Percentiles rank a stretch among this genome's conserved stretches.
Evolutionary conservation across 495 filamentous ascomycete genomes (phyloP).

Genomic region (Penicillium turbatum): DNA sequence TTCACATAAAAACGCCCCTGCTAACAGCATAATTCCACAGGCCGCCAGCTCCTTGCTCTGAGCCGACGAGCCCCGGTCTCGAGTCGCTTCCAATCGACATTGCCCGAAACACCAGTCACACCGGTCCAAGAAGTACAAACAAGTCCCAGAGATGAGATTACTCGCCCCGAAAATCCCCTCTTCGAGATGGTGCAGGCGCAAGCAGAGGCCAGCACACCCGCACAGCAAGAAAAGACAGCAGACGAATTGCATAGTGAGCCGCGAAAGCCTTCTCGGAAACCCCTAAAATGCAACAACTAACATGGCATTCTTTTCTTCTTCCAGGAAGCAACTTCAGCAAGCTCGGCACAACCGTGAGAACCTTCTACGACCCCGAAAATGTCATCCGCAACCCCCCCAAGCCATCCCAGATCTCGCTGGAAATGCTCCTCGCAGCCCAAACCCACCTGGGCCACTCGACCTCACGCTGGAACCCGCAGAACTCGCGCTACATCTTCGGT

Average conservation of each 20-base stretch:
- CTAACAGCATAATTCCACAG: slow-evolving; percentile 21
- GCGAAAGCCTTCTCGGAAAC: background rate
- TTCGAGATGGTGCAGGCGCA: slow-evolving; percentile 13
- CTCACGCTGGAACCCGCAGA: slow-evolving; percentile 91
- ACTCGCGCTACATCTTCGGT: slow-evolving; percentile 92
- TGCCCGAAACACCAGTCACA: slow-evolving; percentile 25
- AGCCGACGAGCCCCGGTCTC: slow-evolving; percentile 35
- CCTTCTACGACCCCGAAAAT: slow-evolving; percentile 60
- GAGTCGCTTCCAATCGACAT: slow-evolving; percentile 36
- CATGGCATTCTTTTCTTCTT: background rate
- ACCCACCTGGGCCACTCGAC: slow-evolving; percentile 89
- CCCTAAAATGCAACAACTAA: background rate
- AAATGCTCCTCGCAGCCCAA: slow-evolving; percentile 86
- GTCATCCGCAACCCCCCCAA: slow-evolving; percentile 66
- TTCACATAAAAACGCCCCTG: background rate
- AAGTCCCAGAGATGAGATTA: slow-evolving; percentile 5
- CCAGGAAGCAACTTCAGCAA: slow-evolving; percentile 31
- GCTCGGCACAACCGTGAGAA: slow-evolving; percentile 27
- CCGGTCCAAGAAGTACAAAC: slow-evolving; percentile 24
- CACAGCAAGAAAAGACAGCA: background rate
- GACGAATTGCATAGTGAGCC: slow-evolving; percentile 23
- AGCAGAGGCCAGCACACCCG: slow-evolving; percentile 3
- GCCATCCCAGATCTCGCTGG: slow-evolving; percentile 77
- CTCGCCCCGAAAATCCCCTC: slow-evolving; percentile 14
- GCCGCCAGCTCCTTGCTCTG: slow-evolving; percentile 42